Conservation (phyloP, 2,329 filamentous ascomycete species). For the Tolypocladium sp. region DNA sequence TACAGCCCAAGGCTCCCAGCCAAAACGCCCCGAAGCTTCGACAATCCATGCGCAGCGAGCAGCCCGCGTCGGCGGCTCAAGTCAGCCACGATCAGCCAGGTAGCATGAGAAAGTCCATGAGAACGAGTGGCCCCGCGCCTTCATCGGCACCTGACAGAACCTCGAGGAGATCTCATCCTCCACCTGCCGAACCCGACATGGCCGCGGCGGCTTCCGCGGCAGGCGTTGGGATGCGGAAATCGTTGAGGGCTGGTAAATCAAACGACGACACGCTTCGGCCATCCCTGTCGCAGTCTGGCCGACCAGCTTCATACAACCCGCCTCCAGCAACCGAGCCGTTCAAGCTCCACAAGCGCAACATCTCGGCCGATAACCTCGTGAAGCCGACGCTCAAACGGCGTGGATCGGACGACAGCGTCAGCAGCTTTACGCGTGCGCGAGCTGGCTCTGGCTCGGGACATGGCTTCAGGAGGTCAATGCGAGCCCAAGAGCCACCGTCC, state of each 20-base stretch:
- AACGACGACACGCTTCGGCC: conserved; percentile 3
- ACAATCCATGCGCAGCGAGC: conserved; percentile 35
- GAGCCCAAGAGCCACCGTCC: conserved; percentile 24
- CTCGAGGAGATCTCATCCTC: neutral
- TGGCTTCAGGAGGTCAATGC: conserved; percentile 67
- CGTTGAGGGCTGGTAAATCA: conserved; percentile 10
- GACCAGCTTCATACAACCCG: conserved; percentile 21
- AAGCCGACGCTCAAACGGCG: conserved; percentile 37
- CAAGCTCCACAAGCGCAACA: conserved; percentile 12
- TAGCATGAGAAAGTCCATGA: conserved; percentile 24
- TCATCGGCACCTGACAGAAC: conserved; percentile 3
- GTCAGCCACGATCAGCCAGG: conserved; percentile 6
- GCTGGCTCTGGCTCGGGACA: conserved; percentile 37
- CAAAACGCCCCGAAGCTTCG: conserved; percentile 25
- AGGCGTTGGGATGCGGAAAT: conserved; percentile 12
- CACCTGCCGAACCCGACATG: neutral
- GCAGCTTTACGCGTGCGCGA: conserved; percentile 67
- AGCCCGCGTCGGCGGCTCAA: conserved; percentile 7
- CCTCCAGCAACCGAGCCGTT: conserved; percentile 5
- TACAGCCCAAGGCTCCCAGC: neutral
- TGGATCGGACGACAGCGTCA: conserved; percentile 61
- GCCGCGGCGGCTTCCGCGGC: neutral
- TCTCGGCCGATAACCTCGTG: conserved; percentile 14
- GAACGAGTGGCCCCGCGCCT: conserved; percentile 7
- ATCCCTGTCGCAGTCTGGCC: conserved; percentile 6